Base-by-base conservation (phyloP, 352 stramenopile species). In the Phytophthora palmivora region DNA sequence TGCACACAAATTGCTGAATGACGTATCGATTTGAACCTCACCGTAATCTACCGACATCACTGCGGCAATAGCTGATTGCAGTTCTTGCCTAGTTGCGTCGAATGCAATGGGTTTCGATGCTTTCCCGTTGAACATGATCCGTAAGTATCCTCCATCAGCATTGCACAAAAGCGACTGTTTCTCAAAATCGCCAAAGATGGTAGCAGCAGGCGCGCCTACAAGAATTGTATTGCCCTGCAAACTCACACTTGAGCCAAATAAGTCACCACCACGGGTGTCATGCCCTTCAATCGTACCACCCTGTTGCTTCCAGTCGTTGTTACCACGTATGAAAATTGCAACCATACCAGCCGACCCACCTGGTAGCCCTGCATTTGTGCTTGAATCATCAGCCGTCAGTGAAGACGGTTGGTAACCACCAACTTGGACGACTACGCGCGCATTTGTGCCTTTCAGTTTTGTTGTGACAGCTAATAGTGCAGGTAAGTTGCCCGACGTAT, bases 271-370 rank as follows among this genome's bases (percentile, higher is more conserved):
- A 0, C 79, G 77, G 6, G 82, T 93, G 46, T 96, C 87, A 10
- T 53, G 49, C 0, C 76, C 86, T 22, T 70, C 56, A 1, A 96
- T 64, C 0, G 75, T 78, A 11, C 71, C 72, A 8, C 80, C 82
- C 60, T 92, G 82, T 21, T 93, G 83, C 28, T 82, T 82, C 87
- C 87, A 95, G 58, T 87, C 83, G 16, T 84, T 83, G n/a, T 84
- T 78, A 22, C 70, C 66, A 3, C 80, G 82, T 26, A 75, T 70
- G 48, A 94, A 95, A n/a, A 95, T 71, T 2, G 73, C 70, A 5
- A 70, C 72, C 54, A 89, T 86, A 2, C 87, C 87, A 10, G 87
- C 84, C 4, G 65, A 78, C 1, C 68, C 61, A 3, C 84, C 87
- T 26, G 83, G 78, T 5, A 93, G 55, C 1, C 84, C 84, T 70